Evolutionary conservation across 352 stramenopile genomes (phyloP).

Genomic region (Globisporangium spiculum): DNA sequence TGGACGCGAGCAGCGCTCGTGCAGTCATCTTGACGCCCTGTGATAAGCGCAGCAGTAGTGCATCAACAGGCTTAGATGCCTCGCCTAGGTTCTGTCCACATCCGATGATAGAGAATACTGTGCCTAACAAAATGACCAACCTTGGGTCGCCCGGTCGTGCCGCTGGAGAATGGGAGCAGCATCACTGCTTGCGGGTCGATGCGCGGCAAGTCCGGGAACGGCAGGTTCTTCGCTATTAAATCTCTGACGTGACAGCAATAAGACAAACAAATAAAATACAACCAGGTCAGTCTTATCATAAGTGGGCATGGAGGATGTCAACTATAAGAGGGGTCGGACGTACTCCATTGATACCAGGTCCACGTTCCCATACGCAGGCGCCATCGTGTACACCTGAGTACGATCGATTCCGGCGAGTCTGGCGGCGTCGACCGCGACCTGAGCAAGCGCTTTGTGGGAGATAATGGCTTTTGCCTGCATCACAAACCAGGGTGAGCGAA

Average conservation of each 20-base stretch:
- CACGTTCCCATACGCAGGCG: constrained; percentile 4
- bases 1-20: constrained; percentile 71
- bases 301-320: background rate
- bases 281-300: too few relatives aligned
- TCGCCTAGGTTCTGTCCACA: background rate
- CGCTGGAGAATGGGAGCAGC: constrained; percentile 88
- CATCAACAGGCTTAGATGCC: background rate
- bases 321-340: constrained; percentile 3
- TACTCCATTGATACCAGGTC: constrained; percentile 32
- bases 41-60: background rate
- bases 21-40: constrained; percentile 85
- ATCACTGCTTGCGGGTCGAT: constrained; percentile 19
- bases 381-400: constrained; percentile 33
- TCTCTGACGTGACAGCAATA: constrained; percentile 24
- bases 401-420: constrained; percentile 10
- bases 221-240: constrained; percentile 18
- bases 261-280: background rate
- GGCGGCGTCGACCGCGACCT: constrained; percentile 26
- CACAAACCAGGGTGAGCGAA: too few relatives aligned
- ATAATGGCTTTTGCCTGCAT: constrained; percentile 27
- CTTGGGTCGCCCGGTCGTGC: constrained; percentile 89
- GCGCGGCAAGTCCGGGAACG: constrained; percentile 4
- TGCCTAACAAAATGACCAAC: constrained; percentile 4
- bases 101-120: background rate
- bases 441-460: constrained; percentile 29